Evolutionary conservation across 2,329 filamentous ascomycete species (phyloP), one percentile per base, ranked within the genome.

Genomic region (Knufia fluminis): DNA sequence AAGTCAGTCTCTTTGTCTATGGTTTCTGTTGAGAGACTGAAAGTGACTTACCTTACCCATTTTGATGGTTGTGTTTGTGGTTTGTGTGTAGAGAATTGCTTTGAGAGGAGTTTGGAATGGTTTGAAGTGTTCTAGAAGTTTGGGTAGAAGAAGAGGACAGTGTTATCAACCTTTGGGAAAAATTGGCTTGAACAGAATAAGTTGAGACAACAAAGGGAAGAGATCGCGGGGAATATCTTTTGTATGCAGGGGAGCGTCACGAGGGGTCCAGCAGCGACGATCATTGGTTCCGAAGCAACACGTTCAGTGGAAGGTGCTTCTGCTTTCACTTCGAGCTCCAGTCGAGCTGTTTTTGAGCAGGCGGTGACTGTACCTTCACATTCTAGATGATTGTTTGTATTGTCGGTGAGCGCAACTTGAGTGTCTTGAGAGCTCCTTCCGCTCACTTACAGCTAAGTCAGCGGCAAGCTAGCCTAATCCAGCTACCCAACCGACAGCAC

Each of bases 31-130:
- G 22, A 43, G 40, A 20, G 40, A 22, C 40, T n/a, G 19, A 24
- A 9, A 24, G 28, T 16, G n/a, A 48, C 45, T 8, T 40, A 48
- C 45, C 23, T 48, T 48, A 35, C 45, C 45, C 45, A 49, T 49
- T 22, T 49, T 49, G 46, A 43, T 24, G 46, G 46, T 43, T 33
- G 32, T 23, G 28, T 17, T 38, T 12, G 43, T 43, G 22, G 16
- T 16, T 17, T 48, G 41, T 12, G 26, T 24, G 20, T 26, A 26
- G 19, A 43, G 40, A 43, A 16, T 43, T 24, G 12, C 9, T 24
- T 26, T 8, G 24, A 39, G 32, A 40, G 35, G 17, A 24, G 12
- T 26, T 19, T 48, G 7, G 12, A 19, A 39, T 38, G 17, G 9
- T 39, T 19, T 40, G 19, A 20, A 16, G 17, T n/a, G 45, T 12